These are phyloP conservation scores for Solanum dulcamara DNA, from an alignment of 257 asterid species.

Conservation along the genomic window DNA sequence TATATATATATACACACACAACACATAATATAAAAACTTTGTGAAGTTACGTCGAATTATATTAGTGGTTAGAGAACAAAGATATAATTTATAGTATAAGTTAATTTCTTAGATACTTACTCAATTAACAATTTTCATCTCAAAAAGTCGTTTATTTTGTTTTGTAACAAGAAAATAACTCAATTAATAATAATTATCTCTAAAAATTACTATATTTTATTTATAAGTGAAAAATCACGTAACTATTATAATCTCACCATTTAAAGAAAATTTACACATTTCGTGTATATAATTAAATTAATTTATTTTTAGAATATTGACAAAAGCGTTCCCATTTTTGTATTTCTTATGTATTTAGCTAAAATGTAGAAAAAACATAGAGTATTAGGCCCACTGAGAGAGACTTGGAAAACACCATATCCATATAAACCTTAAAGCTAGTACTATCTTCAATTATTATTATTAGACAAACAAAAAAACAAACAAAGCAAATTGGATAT, in stretches of 20 bases:
- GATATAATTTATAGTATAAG: too few relatives aligned
- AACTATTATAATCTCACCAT: neutral
- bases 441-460: neutral
- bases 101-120: neutral
- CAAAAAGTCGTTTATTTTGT: neutral
- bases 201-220: too few relatives aligned
- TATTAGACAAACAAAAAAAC: neutral
- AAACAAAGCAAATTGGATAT: neutral
- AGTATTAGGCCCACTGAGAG: neutral
- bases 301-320: neutral
- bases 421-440: neutral
- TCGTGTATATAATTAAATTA: neutral
- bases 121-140: too few relatives aligned
- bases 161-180: too few relatives aligned
- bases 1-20: too few relatives aligned
- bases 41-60: too few relatives aligned
- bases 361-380: neutral
- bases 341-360: neutral
- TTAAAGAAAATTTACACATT: neutral
- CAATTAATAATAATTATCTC: too few relatives aligned
- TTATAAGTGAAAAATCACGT: too few relatives aligned
- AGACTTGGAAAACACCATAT: neutral
- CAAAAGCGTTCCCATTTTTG: neutral
- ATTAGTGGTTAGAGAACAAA: too few relatives aligned
- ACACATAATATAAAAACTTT: too few relatives aligned